Evolutionary conservation across 164 flowering plant genomes (phyloP).

Genomic region (Vitis vinifera): ASM3070453v1 NC_081816.1:3297001-3297500

Average conservation of each 20-base stretch:
- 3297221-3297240: conserved; percentile 20
- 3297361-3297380: background rate
- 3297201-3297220: conserved; percentile 18
- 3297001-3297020: background rate
- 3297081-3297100: conserved; percentile 3
- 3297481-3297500: conserved; percentile 12
- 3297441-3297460: conserved; percentile 20
- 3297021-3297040: background rate
- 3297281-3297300: background rate
- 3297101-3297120: background rate
- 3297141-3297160: conserved; percentile 16
- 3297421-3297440: conserved; percentile 14
- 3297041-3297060: background rate
- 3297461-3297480: conserved; percentile 22
- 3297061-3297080: conserved; percentile 1
- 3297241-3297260: conserved; percentile 12
- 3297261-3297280: conserved; percentile 8
- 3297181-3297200: conserved; percentile 10
- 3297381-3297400: background rate
- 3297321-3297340: too few relatives aligned
- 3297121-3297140: conserved; percentile 12
- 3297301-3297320: background rate
- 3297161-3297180: conserved; percentile 4
- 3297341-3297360: too few relatives aligned
- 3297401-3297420: conserved; percentile 5